These are phyloP conservation scores for Cytospora mali DNA, from an alignment of 2,329 filamentous ascomycete species.

Conservation along the genomic window DNA sequence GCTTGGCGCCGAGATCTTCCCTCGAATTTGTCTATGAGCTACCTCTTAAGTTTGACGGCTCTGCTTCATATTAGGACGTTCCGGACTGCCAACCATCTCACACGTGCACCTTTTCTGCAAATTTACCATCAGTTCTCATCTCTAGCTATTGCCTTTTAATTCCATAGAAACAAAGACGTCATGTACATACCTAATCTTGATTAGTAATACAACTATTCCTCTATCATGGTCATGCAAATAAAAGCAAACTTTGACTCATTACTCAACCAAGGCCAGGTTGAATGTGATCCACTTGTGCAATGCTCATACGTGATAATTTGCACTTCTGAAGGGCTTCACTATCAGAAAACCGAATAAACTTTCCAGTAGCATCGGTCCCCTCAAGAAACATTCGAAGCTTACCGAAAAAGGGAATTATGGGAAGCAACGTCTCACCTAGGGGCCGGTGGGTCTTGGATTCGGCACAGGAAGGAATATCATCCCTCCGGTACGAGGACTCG, in stretches of 20 bases:
- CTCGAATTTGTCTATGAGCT: too few species aligned
- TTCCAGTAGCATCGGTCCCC: not conserved
- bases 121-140: too few species aligned
- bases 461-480: slow-evolving; percentile 18
- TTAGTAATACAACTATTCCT: not conserved
- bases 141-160: too few species aligned
- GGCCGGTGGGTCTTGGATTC: slow-evolving; percentile 21
- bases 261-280: not conserved
- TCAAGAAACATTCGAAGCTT: not conserved
- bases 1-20: too few species aligned
- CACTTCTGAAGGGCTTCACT: not conserved
- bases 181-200: not conserved
- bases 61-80: too few species aligned
- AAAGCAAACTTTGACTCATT: not conserved
- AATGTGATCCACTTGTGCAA: not conserved
- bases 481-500: slow-evolving; percentile 4
- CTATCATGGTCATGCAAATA: too few species aligned
- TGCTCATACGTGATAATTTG: not conserved
- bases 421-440: not conserved
- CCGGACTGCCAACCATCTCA: too few species aligned
- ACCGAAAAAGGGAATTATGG: not conserved
- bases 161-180: not conserved
- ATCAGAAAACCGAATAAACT: not conserved
- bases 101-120: too few species aligned
- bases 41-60: too few species aligned